Percentiles rank a stretch among this genome's conserved stretches.
These are phyloP conservation scores for Craterostigma plantagineum DNA, from an alignment of 257 asterid species.

Conservation along the genomic window DNA sequence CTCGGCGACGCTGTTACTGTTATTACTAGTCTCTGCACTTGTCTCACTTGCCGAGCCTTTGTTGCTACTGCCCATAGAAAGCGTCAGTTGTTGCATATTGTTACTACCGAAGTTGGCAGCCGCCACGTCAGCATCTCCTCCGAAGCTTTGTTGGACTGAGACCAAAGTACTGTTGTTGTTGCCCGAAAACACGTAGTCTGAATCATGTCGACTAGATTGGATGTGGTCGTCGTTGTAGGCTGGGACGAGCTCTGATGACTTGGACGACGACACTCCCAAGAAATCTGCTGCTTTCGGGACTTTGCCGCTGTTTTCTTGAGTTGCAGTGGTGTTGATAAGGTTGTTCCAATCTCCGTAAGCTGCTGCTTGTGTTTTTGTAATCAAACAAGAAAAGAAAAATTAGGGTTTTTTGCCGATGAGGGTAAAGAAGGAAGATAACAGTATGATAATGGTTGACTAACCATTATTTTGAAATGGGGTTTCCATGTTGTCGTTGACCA, in stretches of 20 bases:
- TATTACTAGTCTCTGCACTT: constrained; percentile 12
- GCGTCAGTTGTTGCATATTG: constrained; percentile 53
- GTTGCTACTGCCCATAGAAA: constrained; percentile 66
- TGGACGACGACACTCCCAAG: constrained; percentile 41
- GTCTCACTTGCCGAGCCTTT: constrained; percentile 14
- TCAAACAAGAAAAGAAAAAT: not conserved
- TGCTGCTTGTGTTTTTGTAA: not conserved
- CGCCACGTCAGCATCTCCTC: too few species aligned
- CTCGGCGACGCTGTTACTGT: constrained; percentile 36
- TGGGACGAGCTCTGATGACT: constrained; percentile 24
- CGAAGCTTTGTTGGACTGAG: too few species aligned
- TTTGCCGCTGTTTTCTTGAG: constrained; percentile 22
- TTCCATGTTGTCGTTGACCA: constrained; percentile 39
- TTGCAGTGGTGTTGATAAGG: constrained; percentile 17
- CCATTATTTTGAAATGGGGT: constrained; percentile 58
- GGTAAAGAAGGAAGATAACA: too few species aligned
- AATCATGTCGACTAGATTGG: constrained; percentile 10
- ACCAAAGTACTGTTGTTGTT: constrained; percentile 15
- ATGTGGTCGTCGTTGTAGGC: constrained; percentile 41
- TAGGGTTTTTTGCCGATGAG: too few species aligned
- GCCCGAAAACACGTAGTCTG: constrained; percentile 33
- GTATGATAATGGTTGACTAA: not conserved
- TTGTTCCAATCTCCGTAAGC: constrained; percentile 52
- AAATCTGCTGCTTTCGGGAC: constrained; percentile 68
- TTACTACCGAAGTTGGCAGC: too few species aligned